phyloP scores from a whole-genome alignment of 2,329 filamentous ascomycete species.

The Aureobasidium sp. region DNA sequence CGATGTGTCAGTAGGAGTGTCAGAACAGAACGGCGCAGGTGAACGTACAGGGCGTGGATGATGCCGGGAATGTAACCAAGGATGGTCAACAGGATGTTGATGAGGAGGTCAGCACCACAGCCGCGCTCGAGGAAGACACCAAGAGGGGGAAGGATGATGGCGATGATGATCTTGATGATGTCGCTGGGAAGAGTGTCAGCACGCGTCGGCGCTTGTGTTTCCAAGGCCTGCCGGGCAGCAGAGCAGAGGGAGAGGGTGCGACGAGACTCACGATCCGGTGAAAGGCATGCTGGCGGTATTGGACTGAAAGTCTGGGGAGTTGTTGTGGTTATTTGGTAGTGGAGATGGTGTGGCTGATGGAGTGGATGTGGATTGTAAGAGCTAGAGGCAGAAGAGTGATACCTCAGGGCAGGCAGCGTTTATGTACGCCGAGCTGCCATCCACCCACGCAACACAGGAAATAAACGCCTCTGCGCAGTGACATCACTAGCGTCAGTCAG shows the following conservation, averaged over 20 bases:
- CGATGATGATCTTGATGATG: slow-evolving; percentile 78
- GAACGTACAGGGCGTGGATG: slow-evolving; percentile 78
- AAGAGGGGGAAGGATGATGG: slow-evolving; percentile 80
- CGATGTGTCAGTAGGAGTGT: slow-evolving; percentile 11
- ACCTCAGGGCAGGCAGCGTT: slow-evolving; percentile 1
- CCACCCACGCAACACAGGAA: slow-evolving; percentile 4
- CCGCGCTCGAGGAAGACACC: slow-evolving; percentile 93
- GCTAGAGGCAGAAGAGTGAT: not conserved
- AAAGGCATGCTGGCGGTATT: slow-evolving; percentile 48
- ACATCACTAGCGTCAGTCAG: not conserved
- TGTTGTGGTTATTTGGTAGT: not conserved
- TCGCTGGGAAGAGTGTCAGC: slow-evolving; percentile 43
- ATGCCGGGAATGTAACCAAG: slow-evolving; percentile 58
- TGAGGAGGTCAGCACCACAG: slow-evolving; percentile 78
- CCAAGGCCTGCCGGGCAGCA: slow-evolving; percentile 11
- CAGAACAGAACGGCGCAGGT: not conserved
- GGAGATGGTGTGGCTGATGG: not conserved
- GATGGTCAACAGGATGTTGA: slow-evolving; percentile 85
- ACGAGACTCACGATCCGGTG: slow-evolving; percentile 46
- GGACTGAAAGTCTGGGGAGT: not conserved
- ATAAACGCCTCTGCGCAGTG: not conserved
- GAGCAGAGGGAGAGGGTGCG: not conserved
- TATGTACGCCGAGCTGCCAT: not conserved
- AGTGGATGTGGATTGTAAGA: not conserved
- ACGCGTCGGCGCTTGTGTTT: slow-evolving; percentile 19